These are phyloP conservation scores for Leishmania martiniquensis DNA, from an alignment of 208 protist genomes.

Conservation along the genomic window DNA sequence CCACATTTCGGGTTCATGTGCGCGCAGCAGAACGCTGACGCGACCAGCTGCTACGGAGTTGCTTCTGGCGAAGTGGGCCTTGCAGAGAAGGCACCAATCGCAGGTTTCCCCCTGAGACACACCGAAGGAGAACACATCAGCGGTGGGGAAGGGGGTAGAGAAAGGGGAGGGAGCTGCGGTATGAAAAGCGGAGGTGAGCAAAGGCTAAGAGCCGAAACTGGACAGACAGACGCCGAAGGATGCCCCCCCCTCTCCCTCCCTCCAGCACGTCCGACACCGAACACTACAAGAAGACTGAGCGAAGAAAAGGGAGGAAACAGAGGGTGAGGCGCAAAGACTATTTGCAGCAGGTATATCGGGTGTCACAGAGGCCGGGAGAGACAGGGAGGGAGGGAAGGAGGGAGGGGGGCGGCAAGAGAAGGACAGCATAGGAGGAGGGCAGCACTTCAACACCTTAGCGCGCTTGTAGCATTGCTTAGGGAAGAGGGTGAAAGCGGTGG, in stretches of 20 bases:
- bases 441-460: too few species aligned
- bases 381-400: neutral
- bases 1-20: too few species aligned
- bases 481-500: too few species aligned
- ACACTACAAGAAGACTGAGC: neutral
- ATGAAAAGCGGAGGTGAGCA: neutral
- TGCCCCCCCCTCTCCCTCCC: too few species aligned
- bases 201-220: constrained; percentile 2
- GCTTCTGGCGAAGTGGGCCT: too few species aligned
- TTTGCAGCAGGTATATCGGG: neutral
- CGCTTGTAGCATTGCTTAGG: too few species aligned
- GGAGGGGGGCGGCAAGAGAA: neutral
- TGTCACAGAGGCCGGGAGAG: neutral
- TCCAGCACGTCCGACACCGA: too few species aligned
- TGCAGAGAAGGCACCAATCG: too few species aligned
- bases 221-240: neutral
- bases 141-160: neutral
- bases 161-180: neutral
- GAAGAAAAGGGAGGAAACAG: neutral
- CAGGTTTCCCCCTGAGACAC: too few species aligned
- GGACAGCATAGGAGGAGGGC: too few species aligned
- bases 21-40: too few species aligned
- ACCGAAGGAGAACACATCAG: neutral
- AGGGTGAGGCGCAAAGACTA: neutral
- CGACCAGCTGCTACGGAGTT: too few species aligned